Evolutionary conservation across 352 stramenopile species (phyloP).

Genomic region (Pilasporangium apinafurcum): DNA sequence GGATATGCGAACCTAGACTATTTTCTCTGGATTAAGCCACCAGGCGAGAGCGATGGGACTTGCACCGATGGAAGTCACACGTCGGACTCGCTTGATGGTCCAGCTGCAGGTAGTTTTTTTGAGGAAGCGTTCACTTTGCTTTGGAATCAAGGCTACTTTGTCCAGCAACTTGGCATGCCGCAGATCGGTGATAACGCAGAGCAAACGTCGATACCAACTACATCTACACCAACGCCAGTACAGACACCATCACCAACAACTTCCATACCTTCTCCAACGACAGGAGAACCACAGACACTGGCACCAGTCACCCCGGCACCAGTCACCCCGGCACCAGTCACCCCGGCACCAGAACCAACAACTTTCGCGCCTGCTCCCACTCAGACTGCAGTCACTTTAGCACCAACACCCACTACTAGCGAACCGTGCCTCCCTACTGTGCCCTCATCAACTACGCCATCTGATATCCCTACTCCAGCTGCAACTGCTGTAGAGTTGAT

Average conservation of each 20-base stretch:
- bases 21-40: conserved; percentile 68
- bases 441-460: too few species aligned
- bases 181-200: conserved; percentile 27
- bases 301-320: too few species aligned
- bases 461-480: too few species aligned
- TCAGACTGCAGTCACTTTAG: too few species aligned
- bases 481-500: too few species aligned
- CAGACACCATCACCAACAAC: not conserved
- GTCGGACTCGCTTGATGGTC: conserved; percentile 39
- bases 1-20: conserved; percentile 50
- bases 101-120: conserved; percentile 49
- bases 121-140: conserved; percentile 41
- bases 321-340: too few species aligned
- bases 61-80: conserved; percentile 24
- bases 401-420: too few species aligned
- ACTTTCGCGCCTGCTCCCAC: too few species aligned
- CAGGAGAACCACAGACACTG: too few species aligned
- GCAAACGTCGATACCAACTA: not conserved
- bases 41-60: conserved; percentile 56
- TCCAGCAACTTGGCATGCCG: conserved; percentile 27
- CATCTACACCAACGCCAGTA: conserved; percentile 2
- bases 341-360: too few species aligned
- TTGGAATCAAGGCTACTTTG: conserved; percentile 69
- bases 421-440: too few species aligned
- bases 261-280: too few species aligned